These are phyloP conservation scores for Penicillium lividum DNA, from an alignment of 495 filamentous ascomycete species.

Conservation along the genomic window DNA sequence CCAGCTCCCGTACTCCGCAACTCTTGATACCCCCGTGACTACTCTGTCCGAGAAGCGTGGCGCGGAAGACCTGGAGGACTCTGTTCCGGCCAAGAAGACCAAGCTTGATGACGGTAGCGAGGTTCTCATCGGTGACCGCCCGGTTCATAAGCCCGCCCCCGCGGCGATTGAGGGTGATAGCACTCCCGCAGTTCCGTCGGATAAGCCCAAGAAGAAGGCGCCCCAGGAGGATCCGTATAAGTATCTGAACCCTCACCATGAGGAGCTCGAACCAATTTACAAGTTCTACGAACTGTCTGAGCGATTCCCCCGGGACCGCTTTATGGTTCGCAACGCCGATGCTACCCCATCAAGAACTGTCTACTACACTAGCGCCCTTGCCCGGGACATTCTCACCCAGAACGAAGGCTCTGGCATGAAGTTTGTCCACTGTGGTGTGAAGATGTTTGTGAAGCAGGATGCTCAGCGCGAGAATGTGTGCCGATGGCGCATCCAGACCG, in stretches of 20 bases:
- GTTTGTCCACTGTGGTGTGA: conserved; percentile 94
- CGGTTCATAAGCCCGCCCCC: conserved; percentile 50
- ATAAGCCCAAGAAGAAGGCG: conserved; percentile 41
- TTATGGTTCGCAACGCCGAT: conserved; percentile 90
- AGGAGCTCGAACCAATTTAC: conserved; percentile 71
- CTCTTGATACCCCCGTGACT: conserved; percentile 26
- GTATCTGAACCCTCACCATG: conserved; percentile 71
- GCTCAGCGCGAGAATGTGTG: conserved; percentile 80
- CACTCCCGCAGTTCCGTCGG: conserved; percentile 27
- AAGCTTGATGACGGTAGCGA: conserved; percentile 50
- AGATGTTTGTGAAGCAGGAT: conserved; percentile 98
- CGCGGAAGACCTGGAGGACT: conserved; percentile 42
- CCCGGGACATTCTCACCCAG: conserved; percentile 72
- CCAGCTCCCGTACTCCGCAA: conserved; percentile 41
- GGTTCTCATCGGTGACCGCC: conserved; percentile 49
- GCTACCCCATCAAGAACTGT: conserved; percentile 83
- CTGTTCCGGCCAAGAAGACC: conserved; percentile 46
- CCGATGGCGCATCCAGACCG: conserved; percentile 91
- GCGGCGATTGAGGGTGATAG: conserved; percentile 41
- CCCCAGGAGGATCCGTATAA: conserved; percentile 87
- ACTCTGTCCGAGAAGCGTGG: conserved; percentile 39
- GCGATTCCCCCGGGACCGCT: conserved; percentile 84
- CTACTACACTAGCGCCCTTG: conserved; percentile 89
- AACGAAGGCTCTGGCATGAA: conserved; percentile 91
- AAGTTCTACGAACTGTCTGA: conserved; percentile 79